A percentile compares a stretch with the other conserved stretches of the same genome.
Conservation (phyloP, 352 stramenopile genomes). For the Pythium graminicola region DNA sequence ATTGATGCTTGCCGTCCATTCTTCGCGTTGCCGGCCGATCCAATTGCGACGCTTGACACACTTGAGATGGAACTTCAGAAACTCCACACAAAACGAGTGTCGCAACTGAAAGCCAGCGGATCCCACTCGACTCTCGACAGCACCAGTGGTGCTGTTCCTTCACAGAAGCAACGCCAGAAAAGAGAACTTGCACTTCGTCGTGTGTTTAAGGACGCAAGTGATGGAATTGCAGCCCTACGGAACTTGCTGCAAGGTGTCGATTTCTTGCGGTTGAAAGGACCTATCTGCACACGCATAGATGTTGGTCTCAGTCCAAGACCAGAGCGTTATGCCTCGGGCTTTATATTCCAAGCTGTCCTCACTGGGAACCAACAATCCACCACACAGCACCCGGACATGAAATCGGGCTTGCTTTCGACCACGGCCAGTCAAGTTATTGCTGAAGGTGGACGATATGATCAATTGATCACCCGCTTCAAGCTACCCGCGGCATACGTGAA, state of each 20-base stretch:
- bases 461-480: slow-evolving; percentile 78
- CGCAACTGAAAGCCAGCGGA: slow-evolving; percentile 18
- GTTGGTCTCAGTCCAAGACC: slow-evolving; percentile 68
- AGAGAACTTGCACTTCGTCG: slow-evolving; percentile 53
- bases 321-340: slow-evolving; percentile 70
- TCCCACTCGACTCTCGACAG: slow-evolving; percentile 7
- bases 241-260: slow-evolving; percentile 68
- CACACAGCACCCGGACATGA: slow-evolving; percentile 4
- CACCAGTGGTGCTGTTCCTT: not conserved
- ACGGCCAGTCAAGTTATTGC: slow-evolving; percentile 66
- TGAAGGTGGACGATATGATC: slow-evolving; percentile 77
- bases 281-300: slow-evolving; percentile 63
- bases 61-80: slow-evolving; percentile 64
- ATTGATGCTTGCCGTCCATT: slow-evolving; percentile 68
- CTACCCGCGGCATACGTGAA: slow-evolving; percentile 73
- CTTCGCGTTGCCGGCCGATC: slow-evolving; percentile 67
- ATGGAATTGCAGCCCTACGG: slow-evolving; percentile 56
- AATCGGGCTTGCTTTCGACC: slow-evolving; percentile 17
- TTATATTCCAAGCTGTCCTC: slow-evolving; percentile 82
- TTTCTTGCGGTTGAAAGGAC: slow-evolving; percentile 47
- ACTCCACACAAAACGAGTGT: slow-evolving; percentile 41
- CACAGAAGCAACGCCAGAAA: slow-evolving; percentile 56
- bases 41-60: slow-evolving; percentile 46
- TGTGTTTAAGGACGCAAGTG: slow-evolving; percentile 60
- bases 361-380: slow-evolving; percentile 22